Base-by-base conservation (phyloP, 306 rosid species). In the Parietaria judaica region DNA sequence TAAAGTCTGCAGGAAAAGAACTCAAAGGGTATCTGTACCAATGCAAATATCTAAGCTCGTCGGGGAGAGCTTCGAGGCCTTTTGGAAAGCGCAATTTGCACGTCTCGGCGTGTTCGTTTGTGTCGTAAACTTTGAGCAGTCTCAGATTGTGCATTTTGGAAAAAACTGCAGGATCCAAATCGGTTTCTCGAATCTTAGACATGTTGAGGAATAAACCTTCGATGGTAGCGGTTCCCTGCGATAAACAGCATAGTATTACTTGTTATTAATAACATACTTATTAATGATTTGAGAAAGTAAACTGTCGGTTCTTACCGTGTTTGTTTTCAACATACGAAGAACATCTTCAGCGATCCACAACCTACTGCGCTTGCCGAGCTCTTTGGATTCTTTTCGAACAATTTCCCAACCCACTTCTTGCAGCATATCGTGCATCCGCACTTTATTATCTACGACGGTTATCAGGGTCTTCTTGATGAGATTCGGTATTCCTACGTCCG, bases 391-490 rank as follows among this genome's bases (percentile, higher is more conserved):
- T 48, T 67, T 23, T 6, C 37, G 39, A 63, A 78, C 79, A 63
- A 78, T 64, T 17, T 43, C 36, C 43, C 69, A 58, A 9, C 83
- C 82, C 76, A 77, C 64, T 52, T 74, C 60, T 69, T 74, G 67
- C 39, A 82, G 44, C 64, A 75, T 64, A 70, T 76, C 70, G 60
- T 82, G 81, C 78, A 82, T 67, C 17, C 16, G 51, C 2, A 70
- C 13, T 1, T 35, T 8, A 4, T 49, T n/a, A 1, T 31, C 53
- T 16, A 7, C 37, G 5, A 46, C 16, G 53, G 69, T 64, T 14
- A 80, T 36, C 39, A 83, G 78, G 16, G 79, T 80, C 54, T 66
- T 74, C 50, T 80, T 72, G 46, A 67, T 58, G 70, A 83, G 78
- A 69, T 66, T 54, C 2, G 61, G 72, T 51, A 78, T 55, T 53